Evolutionary conservation across 345 rosid genomes (phyloP).

Genomic region (Melaleuca alternifolia): DNA sequence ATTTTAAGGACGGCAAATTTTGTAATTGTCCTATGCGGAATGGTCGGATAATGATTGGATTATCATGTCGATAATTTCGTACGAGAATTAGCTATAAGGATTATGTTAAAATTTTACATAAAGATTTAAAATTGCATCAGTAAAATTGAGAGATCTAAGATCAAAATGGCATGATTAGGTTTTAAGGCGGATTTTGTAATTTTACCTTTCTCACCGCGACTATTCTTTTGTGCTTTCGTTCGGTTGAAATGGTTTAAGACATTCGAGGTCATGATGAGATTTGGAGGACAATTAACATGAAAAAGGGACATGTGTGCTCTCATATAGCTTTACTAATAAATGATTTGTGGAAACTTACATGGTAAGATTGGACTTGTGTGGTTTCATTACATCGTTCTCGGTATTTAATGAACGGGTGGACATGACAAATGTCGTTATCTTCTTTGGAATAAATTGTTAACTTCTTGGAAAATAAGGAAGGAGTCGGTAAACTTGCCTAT

Average conservation of each 20-base stretch:
- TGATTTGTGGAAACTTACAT: not conserved
- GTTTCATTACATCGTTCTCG: not conserved
- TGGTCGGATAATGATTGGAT: too few relatives aligned
- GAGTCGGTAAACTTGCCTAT: not conserved
- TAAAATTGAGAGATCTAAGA: not conserved
- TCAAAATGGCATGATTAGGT: not conserved
- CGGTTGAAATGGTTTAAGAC: too few relatives aligned
- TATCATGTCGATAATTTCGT: not conserved
- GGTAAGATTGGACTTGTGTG: not conserved
- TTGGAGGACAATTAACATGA: too few relatives aligned
- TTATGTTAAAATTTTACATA: too few relatives aligned
- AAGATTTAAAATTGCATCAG: not conserved
- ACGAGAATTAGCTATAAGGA: too few relatives aligned
- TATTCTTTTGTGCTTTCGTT: not conserved
- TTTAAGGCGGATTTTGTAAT: not conserved
- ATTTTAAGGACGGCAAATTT: too few relatives aligned
- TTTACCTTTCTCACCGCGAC: not conserved
- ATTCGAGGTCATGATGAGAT: too few relatives aligned
- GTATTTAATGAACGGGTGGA: not conserved
- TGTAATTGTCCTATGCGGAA: accelerated
- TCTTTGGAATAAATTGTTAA: not conserved
- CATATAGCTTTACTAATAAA: not conserved
- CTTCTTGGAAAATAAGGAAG: not conserved
- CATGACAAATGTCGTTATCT: not conserved
- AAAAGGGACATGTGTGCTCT: not conserved